Percentiles rank a stretch among this genome's conserved stretches.
Conservation (phyloP, 192 early-diverging fungal genomes). For the Linnemannia schmuckeri region DNA sequence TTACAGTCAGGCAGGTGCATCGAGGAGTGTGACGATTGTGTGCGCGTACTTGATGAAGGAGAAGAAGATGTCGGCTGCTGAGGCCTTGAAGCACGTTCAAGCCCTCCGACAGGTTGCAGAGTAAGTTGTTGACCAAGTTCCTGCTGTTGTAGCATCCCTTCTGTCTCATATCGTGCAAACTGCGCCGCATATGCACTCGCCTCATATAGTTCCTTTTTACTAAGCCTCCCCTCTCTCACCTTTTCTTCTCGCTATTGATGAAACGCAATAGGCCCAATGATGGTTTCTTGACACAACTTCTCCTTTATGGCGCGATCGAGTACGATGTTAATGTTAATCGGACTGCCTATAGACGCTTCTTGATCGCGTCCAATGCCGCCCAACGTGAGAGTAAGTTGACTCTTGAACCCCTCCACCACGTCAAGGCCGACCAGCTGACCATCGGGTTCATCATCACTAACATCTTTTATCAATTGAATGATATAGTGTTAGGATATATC, state of each 20-base stretch:
- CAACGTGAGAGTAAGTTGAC: constrained; percentile 60
- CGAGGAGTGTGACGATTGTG: constrained; percentile 74
- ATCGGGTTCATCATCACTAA: neutral
- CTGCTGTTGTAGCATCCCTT: neutral
- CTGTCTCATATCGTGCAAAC: neutral
- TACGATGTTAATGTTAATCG: constrained; percentile 67
- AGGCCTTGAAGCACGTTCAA: constrained; percentile 63
- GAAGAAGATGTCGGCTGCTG: constrained; percentile 53
- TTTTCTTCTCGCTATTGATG: neutral
- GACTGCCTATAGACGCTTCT: constrained; percentile 74
- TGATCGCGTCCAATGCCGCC: constrained; percentile 73
- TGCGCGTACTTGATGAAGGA: constrained; percentile 79
- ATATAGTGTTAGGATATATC: constrained; percentile 68
- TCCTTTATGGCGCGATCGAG: constrained; percentile 70
- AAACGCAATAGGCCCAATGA: constrained; percentile 64
- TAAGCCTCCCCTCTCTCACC: neutral
- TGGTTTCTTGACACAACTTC: constrained; percentile 74
- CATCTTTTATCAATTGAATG: neutral
- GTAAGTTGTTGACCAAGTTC: constrained; percentile 23
- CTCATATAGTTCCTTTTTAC: neutral
- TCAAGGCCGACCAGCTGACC: neutral
- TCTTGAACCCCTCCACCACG: neutral
- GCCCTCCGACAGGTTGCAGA: constrained; percentile 60
- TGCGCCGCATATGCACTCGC: constrained; percentile 7
- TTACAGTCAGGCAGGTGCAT: constrained; percentile 65